These are phyloP conservation scores for Fusarium citri DNA, from an alignment of 2,329 filamentous ascomycete genomes.

Conservation along the genomic window DNA sequence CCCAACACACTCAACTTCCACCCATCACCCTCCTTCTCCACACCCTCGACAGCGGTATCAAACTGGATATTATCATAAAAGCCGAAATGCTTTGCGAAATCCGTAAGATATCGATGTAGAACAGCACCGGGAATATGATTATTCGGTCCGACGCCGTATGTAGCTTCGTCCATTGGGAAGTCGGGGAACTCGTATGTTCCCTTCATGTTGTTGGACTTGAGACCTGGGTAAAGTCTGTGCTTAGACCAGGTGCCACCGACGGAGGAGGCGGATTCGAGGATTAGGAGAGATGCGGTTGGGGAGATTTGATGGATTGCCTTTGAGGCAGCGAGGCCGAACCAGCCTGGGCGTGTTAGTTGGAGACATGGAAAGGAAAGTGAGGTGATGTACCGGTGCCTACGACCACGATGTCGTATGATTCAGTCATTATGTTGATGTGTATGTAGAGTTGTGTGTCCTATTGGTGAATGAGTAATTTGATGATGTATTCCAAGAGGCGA, in stretches of 20 bases:
- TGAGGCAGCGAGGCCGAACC: constrained; percentile 63
- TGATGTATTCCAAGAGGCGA: constrained; percentile 7
- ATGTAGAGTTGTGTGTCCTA: background rate
- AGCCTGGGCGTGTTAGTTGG: constrained; percentile 50
- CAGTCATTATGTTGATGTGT: constrained; percentile 2
- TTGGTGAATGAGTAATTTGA: background rate
- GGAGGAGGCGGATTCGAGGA: constrained; percentile 63
- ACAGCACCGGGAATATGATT: constrained; percentile 53
- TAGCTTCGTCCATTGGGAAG: constrained; percentile 66
- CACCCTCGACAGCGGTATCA: constrained; percentile 61
- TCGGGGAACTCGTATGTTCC: constrained; percentile 73
- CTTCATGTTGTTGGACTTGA: constrained; percentile 73
- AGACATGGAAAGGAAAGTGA: rapidly evolving
- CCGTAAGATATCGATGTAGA: constrained; percentile 53
- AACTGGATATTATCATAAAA: constrained; percentile 62
- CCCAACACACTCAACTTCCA: background rate
- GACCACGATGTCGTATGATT: constrained; percentile 41
- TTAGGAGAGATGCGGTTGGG: constrained; percentile 57
- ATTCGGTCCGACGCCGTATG: constrained; percentile 53
- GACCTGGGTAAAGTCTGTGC: constrained; percentile 67
- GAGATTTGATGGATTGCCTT: constrained; percentile 64
- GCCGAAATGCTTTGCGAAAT: constrained; percentile 58
- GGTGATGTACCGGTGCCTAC: constrained; percentile 39
- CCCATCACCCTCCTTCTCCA: constrained; percentile 43
- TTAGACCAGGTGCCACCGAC: constrained; percentile 72